Base-by-base conservation (phyloP, 1,139 yeast species). In the Kazachstania sp. region DNA sequence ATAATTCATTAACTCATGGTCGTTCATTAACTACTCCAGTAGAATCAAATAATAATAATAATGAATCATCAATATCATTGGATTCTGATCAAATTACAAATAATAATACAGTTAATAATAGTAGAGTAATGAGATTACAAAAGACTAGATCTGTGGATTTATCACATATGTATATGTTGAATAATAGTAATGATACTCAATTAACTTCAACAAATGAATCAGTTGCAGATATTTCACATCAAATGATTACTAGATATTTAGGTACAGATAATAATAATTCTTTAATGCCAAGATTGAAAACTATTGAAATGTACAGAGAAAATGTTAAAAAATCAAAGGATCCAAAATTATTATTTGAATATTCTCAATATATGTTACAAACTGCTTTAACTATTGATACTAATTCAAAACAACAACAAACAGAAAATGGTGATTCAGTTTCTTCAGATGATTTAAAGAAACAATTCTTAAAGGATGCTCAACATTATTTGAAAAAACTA, bases 341-440 rank as follows among this genome's bases (percentile, higher is more conserved):
- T 61, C 95, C 97, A 1, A 79, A 78, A 26, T 83, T 86, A 18
- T 77, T 88, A 58, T 87, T 87, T 66, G 92, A 87, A 60, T 88
- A 86, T 62, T 96, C 97, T 1, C 95, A 88, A 67, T 86, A 85
- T 64, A 83, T 86, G 83, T 71, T 87, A 46, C 94, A 86, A 65
- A 85, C 95, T 1, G 95, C 95, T 1, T 71, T 86, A 53, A 67
- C 81, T 26, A 71, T 80, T 56, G 80, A 77, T 42, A 40, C 55
- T 9, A 49, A 43, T 40, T 53, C 38, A n/a, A 43, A 6, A 2
- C 19, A 16, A 2, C 19, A 16, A 35, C 37, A 13, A 4, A 19
- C 16, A 11, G 20, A 35, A 35, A 19, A 20, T 3, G 29, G 8
- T 2, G 47, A 49, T n/a, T 40, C 50, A 1, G 42, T 51, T 8